phyloP scores from a whole-genome alignment of 2,329 filamentous ascomycete genomes.

The Xylaria digitata region DNA sequence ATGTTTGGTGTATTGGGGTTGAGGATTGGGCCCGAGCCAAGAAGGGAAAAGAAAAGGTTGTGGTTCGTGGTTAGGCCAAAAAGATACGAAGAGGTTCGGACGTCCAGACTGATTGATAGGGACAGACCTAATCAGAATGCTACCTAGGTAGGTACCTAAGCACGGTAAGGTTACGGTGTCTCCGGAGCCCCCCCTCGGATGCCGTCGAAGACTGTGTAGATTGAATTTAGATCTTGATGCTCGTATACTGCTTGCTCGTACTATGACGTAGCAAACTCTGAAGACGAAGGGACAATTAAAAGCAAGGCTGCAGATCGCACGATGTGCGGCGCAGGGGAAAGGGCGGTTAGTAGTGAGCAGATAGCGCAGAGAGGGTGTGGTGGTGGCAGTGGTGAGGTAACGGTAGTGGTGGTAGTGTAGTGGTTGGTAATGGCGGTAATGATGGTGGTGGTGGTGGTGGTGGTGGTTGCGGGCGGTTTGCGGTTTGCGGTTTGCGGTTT shows the following conservation, averaged over 20 bases:
- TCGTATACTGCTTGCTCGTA: slow-evolving; percentile 10
- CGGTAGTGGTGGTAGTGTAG: slow-evolving; percentile 1
- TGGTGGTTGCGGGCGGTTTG: slow-evolving; percentile 14
- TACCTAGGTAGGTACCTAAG: slow-evolving; percentile 14
- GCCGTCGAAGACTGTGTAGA: slow-evolving; percentile 2
- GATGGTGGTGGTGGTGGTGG: neutral
- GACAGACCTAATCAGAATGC: slow-evolving; percentile 11
- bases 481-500: too few species aligned
- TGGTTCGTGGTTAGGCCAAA: slow-evolving; percentile 13
- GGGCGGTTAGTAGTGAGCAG: slow-evolving; percentile 1
- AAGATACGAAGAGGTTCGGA: slow-evolving; percentile 13
- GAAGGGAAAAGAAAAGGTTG: slow-evolving; percentile 7
- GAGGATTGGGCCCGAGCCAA: slow-evolving; percentile 14
- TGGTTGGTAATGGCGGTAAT: too few species aligned
- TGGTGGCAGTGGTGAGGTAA: slow-evolving; percentile 19
- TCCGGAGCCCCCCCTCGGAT: slow-evolving; percentile 7
- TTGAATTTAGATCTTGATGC: slow-evolving; percentile 10
- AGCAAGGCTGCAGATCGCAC: slow-evolving; percentile 30
- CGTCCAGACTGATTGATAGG: slow-evolving; percentile 11
- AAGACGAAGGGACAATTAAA: slow-evolving; percentile 13
- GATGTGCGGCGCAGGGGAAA: slow-evolving; percentile 29
- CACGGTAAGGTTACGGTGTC: slow-evolving; percentile 10
- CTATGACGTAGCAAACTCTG: slow-evolving; percentile 26
- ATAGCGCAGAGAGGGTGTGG: neutral
- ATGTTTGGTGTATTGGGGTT: slow-evolving; percentile 17